Evolutionary conservation across 2,329 filamentous ascomycete species (phyloP).

Genomic region (Ophiocordyceps australis): DNA sequence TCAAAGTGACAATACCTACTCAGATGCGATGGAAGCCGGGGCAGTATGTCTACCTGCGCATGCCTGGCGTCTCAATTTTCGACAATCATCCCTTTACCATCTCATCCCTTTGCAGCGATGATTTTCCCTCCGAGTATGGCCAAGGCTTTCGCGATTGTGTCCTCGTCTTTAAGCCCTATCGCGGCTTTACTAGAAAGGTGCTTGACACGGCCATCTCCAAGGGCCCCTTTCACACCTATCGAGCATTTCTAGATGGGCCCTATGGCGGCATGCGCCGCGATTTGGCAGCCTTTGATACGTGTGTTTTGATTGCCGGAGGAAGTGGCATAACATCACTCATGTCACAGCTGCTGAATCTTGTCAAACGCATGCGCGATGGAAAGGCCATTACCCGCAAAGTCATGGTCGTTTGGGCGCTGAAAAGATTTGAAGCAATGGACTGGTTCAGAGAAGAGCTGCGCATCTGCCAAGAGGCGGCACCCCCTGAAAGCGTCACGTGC

Average conservation of each 20-base stretch:
- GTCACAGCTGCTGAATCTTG: slow-evolving; percentile 80
- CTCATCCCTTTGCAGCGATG: slow-evolving; percentile 77
- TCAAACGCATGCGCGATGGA: slow-evolving; percentile 88
- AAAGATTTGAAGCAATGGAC: slow-evolving; percentile 82
- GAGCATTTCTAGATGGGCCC: slow-evolving; percentile 82
- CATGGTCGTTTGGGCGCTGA: slow-evolving; percentile 86
- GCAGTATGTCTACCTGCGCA: slow-evolving; percentile 86
- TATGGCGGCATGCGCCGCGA: slow-evolving; percentile 90
- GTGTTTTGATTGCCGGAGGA: slow-evolving; percentile 82
- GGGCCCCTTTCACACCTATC: slow-evolving; percentile 80
- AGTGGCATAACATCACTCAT: slow-evolving; percentile 89
- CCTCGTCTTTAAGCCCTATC: slow-evolving; percentile 79
- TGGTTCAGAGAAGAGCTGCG: slow-evolving; percentile 94
- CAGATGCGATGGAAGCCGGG: slow-evolving; percentile 86
- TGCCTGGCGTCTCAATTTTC: slow-evolving; percentile 79
- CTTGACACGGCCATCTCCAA: slow-evolving; percentile 70
- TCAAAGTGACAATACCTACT: slow-evolving; percentile 88
- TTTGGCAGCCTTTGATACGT: slow-evolving; percentile 81
- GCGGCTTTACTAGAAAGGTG: slow-evolving; percentile 75
- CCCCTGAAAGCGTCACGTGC: slow-evolving; percentile 75
- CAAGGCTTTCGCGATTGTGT: slow-evolving; percentile 77
- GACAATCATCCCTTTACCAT: slow-evolving; percentile 96
- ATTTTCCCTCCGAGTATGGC: slow-evolving; percentile 84
- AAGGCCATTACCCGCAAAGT: slow-evolving; percentile 86
- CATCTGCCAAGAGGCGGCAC: slow-evolving; percentile 79